These are phyloP conservation scores for Rhodomyrtus tomentosa DNA, from an alignment of 345 rosid species.

Conservation along the genomic window DNA sequence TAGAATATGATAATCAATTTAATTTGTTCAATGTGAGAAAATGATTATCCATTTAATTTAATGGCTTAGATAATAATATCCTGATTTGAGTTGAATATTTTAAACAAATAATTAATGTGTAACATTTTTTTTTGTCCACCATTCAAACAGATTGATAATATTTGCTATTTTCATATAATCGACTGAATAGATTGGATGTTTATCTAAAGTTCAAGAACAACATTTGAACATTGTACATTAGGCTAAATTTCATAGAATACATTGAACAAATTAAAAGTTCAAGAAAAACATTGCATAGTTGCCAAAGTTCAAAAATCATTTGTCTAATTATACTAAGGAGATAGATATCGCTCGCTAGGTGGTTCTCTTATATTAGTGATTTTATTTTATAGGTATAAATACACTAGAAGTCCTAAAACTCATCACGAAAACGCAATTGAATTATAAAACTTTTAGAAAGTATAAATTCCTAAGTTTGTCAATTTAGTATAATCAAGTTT, in stretches of 20 bases:
- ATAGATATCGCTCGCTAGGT: neutral
- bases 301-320: neutral
- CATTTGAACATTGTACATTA: accelerated
- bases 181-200: neutral
- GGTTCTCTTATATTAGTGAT: neutral
- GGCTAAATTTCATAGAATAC: neutral
- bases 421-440: no score
- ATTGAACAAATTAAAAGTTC: neutral
- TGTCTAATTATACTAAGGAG: neutral
- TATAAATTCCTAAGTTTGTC: no score
- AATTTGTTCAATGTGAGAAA: neutral
- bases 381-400: neutral
- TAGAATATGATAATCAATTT: neutral
- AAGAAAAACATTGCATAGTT: neutral
- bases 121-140: neutral
- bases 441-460: no score
- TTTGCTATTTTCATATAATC: neutral
- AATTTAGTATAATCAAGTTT: no score
- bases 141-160: neutral
- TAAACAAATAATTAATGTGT: accelerated
- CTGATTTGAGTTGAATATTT: neutral
- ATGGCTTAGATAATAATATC: neutral
- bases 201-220: accelerated
- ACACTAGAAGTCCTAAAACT: no score
- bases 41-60: neutral